Base-by-base conservation (phyloP, 2,329 filamentous ascomycete species). In the Colletotrichum siamense region DNA sequence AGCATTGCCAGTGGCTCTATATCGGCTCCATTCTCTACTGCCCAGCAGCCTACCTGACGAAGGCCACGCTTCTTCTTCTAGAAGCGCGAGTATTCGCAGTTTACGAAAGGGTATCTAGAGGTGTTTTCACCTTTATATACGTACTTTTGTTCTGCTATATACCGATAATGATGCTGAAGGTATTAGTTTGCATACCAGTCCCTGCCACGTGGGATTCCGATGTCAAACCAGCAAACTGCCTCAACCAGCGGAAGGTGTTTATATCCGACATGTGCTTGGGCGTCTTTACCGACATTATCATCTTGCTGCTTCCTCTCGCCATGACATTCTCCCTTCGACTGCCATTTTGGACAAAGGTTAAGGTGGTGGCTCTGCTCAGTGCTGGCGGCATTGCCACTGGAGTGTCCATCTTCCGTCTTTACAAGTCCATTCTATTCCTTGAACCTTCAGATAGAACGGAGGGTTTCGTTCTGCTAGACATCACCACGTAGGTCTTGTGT, bases 251-350 rank as follows among this genome's bases (percentile, higher is more conserved):
- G 5, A 79, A 79, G 36, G 57, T 86, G 3, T 85, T 85, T 68
- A 78, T 82, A 8, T 78, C 80, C 8, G 84, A 85, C 57, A 80
- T 82, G 5, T 78, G 80, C 15, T 68, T 84, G 15, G 82, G 80
- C 34, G 78, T 82, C 16, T 22, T 84, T 13, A 83, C 81, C 22
- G 83, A 85, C 75, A 70, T 82, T 9, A 79, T 82, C 26, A 82
- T 85, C 18, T 78, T 85, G 15, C 13, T 84, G 10, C 65, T 85
- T 3, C 84, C 84, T 8, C 75, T 84, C 4, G 79, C 81, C 0
- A 69, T 85, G 71, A 81, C 79, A 2, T 82, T 79, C 78, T 79
- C 77, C 1, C 77, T 85, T 24, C 79, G 80, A 12, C 77, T 83
- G 61, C 75, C 80, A 0, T 30, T 78, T 26, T 61, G 64, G 10